A percentile compares a stretch with the other conserved stretches of the same genome.
Evolutionary conservation across 2,329 filamentous ascomycete species (phyloP).

Genomic region (Fusarium tupiense): DNA sequence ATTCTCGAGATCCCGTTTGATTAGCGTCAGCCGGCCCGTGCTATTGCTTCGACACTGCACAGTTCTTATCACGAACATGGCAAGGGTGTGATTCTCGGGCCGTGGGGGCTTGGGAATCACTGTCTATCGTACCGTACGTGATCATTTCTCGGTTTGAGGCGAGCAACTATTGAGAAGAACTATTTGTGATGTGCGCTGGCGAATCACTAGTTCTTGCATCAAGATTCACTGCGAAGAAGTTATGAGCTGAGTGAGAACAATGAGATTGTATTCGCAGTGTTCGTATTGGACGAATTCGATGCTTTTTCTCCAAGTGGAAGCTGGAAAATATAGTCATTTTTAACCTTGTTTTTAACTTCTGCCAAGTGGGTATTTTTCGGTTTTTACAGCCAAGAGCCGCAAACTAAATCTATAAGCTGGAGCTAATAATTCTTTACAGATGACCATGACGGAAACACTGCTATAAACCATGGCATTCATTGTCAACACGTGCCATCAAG

Average conservation of each 20-base stretch:
- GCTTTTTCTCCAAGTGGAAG: not conserved
- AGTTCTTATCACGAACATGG: not conserved
- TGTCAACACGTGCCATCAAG: constrained; percentile 12
- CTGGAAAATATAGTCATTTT: constrained; percentile 16
- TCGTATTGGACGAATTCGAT: not conserved
- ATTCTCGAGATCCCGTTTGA: constrained; percentile 2
- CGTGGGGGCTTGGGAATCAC: not conserved
- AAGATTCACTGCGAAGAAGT: not conserved
- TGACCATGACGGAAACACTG: not conserved
- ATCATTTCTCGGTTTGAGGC: not conserved
- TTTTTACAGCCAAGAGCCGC: constrained; percentile 16
- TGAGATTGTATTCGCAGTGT: not conserved
- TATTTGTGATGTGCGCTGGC: not conserved
- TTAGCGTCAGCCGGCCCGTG: constrained; percentile 7
- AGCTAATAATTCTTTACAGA: not conserved
- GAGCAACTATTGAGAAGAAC: not conserved
- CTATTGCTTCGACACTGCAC: not conserved
- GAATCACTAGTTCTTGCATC: not conserved
- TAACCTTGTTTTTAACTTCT: constrained; percentile 34
- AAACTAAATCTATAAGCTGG: not conserved
- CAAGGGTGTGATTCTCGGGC: not conserved
- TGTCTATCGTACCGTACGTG: not conserved
- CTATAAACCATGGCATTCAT: not conserved
- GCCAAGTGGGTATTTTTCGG: constrained; percentile 3
- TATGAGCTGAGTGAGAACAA: not conserved